These are phyloP conservation scores for Ceratocystis colombiana DNA, from an alignment of 2,329 filamentous ascomycete genomes.

Conservation along the genomic window DNA sequence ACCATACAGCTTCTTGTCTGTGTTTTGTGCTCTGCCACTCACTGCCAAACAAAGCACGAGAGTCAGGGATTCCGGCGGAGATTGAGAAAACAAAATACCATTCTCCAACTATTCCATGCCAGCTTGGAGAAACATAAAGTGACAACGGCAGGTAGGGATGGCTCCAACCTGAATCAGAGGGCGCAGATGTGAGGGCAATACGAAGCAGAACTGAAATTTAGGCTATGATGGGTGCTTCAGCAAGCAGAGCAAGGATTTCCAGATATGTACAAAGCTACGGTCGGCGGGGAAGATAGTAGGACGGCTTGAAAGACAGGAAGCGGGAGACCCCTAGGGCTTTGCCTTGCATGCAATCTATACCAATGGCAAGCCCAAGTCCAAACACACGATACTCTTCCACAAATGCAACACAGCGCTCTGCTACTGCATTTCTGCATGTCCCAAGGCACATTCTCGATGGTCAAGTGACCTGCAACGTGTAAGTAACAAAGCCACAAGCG, in stretches of 20 bases:
- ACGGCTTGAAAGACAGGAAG: no score
- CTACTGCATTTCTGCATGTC: neutral
- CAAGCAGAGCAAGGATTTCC: neutral
- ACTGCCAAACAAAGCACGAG: no score
- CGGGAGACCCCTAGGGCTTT: no score
- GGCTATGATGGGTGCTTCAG: neutral
- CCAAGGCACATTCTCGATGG: neutral
- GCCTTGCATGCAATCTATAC: no score
- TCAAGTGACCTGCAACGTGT: conserved; percentile 8
- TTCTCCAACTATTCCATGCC: neutral
- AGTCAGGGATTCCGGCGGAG: neutral
- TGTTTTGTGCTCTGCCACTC: neutral
- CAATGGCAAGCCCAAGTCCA: no score
- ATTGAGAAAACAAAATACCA: neutral
- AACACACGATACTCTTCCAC: neutral
- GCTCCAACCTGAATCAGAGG: neutral
- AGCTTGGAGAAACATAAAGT: conserved; percentile 5
- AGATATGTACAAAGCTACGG: no score
- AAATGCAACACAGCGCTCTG: neutral
- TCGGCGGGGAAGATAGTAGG: no score
- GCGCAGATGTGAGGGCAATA: conserved; percentile 1
- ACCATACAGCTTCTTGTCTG: neutral
- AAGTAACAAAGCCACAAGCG: neutral
- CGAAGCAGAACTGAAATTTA: neutral
- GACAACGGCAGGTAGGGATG: neutral